Conservation (phyloP, 495 filamentous ascomycete genomes). For the Aspergillus indologenus region DNA sequence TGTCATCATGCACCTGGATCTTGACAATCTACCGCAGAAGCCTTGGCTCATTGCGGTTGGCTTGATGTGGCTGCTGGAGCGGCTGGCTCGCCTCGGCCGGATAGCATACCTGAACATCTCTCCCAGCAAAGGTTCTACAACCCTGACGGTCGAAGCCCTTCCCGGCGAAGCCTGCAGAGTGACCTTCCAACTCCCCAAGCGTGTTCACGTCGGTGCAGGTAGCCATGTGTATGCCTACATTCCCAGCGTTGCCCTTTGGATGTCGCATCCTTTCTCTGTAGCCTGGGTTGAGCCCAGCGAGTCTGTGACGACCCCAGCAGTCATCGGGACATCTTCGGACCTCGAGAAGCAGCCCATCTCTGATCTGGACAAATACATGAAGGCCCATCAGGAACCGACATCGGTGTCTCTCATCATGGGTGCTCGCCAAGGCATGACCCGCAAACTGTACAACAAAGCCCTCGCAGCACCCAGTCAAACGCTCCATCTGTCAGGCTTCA, state of each 20-base stretch:
- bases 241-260: slow-evolving; percentile 68
- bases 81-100: slow-evolving; percentile 50
- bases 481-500: slow-evolving; percentile 58
- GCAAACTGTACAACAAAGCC: slow-evolving; percentile 67
- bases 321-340: slow-evolving; percentile 15
- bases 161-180: slow-evolving; percentile 55
- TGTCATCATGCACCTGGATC: slow-evolving; percentile 66
- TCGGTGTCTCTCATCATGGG: slow-evolving; percentile 76
- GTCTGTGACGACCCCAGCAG: slow-evolving; percentile 18
- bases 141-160: slow-evolving; percentile 47
- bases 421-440: slow-evolving; percentile 80
- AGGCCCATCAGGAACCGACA: slow-evolving; percentile 39
- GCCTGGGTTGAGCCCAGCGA: slow-evolving; percentile 49
- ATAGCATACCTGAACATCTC: slow-evolving; percentile 60
- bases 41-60: slow-evolving; percentile 60
- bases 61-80: slow-evolving; percentile 64
- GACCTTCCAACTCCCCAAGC: slow-evolving; percentile 73
- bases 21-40: slow-evolving; percentile 58
- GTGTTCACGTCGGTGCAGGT: slow-evolving; percentile 69
- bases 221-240: slow-evolving; percentile 83
- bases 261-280: slow-evolving; percentile 60
- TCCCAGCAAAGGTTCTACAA: slow-evolving; percentile 34
- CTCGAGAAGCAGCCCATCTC: slow-evolving; percentile 42
- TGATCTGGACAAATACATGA: slow-evolving; percentile 26
- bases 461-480: slow-evolving; percentile 54